Percentiles rank a stretch among this genome's conserved stretches.
phyloP scores from a whole-genome alignment of 345 rosid species.

The Tarenaya hassleriana region DNA sequence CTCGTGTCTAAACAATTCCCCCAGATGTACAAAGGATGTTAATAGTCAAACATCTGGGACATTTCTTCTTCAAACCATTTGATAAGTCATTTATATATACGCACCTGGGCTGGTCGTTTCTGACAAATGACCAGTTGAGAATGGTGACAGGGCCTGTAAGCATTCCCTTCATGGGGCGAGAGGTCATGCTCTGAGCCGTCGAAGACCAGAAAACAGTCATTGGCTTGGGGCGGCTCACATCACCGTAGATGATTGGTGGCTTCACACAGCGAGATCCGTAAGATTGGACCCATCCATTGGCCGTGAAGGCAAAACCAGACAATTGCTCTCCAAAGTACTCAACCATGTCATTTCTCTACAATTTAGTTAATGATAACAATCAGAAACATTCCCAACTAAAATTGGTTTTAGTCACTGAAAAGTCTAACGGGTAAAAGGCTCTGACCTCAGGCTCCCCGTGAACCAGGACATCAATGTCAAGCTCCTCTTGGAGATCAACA shows the following conservation, averaged over 20 bases:
- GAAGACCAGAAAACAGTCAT: conserved; percentile 99
- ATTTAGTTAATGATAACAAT: conserved; percentile 13
- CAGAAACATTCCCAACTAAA: conserved; percentile 11
- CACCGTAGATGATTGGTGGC: conserved; percentile 97
- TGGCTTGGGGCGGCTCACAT: conserved; percentile 96
- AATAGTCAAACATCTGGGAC: not conserved
- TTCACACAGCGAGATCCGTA: conserved; percentile 97
- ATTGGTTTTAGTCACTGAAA: not conserved
- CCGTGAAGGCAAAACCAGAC: conserved; percentile 92
- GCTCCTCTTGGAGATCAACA: conserved; percentile 84
- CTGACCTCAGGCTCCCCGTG: conserved; percentile 99
- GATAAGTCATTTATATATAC: not conserved
- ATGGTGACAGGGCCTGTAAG: conserved; percentile 99
- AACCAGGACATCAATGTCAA: conserved; percentile 93
- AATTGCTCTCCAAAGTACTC: conserved; percentile 98
- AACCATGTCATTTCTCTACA: conserved; percentile 97
- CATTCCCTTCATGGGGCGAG: conserved; percentile 99
- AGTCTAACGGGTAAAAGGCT: conserved; percentile 12
- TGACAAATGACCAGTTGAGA: conserved; percentile 96
- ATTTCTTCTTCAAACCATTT: not conserved
- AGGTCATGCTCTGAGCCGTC: conserved; percentile 86
- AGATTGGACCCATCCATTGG: conserved; percentile 97
- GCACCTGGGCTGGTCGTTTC: conserved; percentile 96
- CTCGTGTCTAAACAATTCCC: conserved; percentile 45
- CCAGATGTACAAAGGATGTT: not conserved